Evolutionary conservation across 371 early-diverging fungal genomes (phyloP).

Genomic region (Dichotomocladium elegans): DNA sequence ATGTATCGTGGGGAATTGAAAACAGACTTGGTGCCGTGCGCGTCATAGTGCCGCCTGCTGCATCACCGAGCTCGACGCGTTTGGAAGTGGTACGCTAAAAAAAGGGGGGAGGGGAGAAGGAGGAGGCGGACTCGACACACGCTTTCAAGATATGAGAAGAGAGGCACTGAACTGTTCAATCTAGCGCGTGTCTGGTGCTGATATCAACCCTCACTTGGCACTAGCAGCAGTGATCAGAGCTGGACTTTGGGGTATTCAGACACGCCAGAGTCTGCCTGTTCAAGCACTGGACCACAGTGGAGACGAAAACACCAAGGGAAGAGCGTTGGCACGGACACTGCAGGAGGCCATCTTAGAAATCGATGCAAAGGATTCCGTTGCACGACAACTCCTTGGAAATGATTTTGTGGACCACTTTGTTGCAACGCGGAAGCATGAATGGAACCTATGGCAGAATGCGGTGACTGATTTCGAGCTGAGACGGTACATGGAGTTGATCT

Average conservation of each 20-base stretch:
- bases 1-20: slow-evolving; percentile 78
- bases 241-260: slow-evolving; percentile 73
- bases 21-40: slow-evolving; percentile 75
- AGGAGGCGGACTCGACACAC: too few species aligned
- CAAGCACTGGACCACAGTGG: slow-evolving; percentile 23
- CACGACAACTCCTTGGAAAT: slow-evolving; percentile 73
- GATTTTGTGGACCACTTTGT: slow-evolving; percentile 78
- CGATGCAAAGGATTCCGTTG: slow-evolving; percentile 63
- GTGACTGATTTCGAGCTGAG: slow-evolving; percentile 78
- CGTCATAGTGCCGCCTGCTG: slow-evolving; percentile 71
- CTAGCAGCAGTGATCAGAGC: slow-evolving; percentile 76
- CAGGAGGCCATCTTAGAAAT: slow-evolving; percentile 66
- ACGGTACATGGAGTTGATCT: slow-evolving; percentile 71
- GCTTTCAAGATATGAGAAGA: neutral
- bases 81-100: slow-evolving; percentile 58
- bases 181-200: slow-evolving; percentile 78
- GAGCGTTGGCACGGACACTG: slow-evolving; percentile 60
- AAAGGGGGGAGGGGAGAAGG: too few species aligned
- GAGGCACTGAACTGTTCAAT: neutral
- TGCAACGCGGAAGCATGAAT: slow-evolving; percentile 71
- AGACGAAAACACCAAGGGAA: slow-evolving; percentile 8
- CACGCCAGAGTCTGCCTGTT: slow-evolving; percentile 51
- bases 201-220: slow-evolving; percentile 78
- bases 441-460: slow-evolving; percentile 66
- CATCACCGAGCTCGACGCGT: slow-evolving; percentile 61